Percentiles rank a stretch among this genome's conserved stretches.
These are phyloP conservation scores for Kitagawia praeruptora DNA, from an alignment of 129 eudicot species.

Conservation along the genomic window DNA sequence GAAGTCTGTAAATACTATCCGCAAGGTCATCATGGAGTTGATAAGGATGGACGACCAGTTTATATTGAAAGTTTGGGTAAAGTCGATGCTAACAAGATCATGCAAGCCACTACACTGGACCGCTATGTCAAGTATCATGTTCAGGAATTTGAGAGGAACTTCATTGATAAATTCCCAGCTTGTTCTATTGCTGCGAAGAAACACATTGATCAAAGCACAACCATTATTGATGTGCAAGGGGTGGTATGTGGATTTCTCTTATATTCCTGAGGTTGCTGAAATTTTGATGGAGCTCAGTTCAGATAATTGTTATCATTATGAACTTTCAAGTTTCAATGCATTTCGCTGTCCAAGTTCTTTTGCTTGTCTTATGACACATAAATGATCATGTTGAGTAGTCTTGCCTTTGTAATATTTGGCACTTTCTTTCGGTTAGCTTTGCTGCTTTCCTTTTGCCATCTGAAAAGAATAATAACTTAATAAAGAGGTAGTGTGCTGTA, in stretches of 20 bases:
- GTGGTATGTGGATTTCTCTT: slow-evolving; percentile 51
- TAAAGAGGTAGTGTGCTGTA: background rate
- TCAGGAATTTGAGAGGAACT: slow-evolving; percentile 85
- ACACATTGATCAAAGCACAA: slow-evolving; percentile 92
- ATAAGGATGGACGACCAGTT: slow-evolving; percentile 82
- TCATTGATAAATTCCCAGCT: slow-evolving; percentile 76
- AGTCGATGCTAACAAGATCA: slow-evolving; percentile 74
- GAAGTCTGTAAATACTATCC: slow-evolving; percentile 80
- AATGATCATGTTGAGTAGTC: background rate
- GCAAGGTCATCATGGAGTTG: slow-evolving; percentile 97
- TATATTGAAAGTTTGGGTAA: slow-evolving; percentile 82
- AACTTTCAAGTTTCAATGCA: background rate
- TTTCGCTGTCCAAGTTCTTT: background rate
- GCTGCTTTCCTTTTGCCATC: background rate
- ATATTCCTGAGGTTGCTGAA: background rate
- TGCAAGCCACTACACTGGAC: slow-evolving; percentile 86
- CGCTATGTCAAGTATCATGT: slow-evolving; percentile 83
- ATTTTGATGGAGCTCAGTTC: background rate
- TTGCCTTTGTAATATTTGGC: background rate
- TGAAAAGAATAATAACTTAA: background rate
- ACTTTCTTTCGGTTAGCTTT: background rate
- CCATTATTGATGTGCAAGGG: slow-evolving; percentile 94
- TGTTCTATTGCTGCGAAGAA: slow-evolving; percentile 82
- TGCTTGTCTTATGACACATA: background rate
- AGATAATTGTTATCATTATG: background rate